A percentile compares a stretch with the other conserved stretches of the same genome.
phyloP scores from a whole-genome alignment of 2,329 filamentous ascomycete genomes.

The Aureobasidium namibiae region DNA sequence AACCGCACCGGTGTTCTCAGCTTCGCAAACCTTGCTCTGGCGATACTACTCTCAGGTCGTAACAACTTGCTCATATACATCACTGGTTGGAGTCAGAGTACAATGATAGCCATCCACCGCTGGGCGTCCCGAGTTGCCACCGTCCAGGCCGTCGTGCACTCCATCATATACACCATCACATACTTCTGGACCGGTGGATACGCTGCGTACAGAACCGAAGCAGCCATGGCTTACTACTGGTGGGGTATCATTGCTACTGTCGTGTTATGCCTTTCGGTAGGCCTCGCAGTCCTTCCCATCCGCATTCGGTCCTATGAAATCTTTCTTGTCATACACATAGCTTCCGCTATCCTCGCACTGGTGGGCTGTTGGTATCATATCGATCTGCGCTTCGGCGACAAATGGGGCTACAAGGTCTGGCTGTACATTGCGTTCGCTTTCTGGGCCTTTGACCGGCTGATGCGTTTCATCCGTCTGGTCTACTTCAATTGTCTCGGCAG shows the following conservation, averaged over 20 bases:
- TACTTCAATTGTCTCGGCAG: conserved; percentile 27
- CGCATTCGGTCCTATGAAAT: conserved; percentile 35
- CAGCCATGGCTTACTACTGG: conserved; percentile 31
- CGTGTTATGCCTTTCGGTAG: conserved; percentile 25
- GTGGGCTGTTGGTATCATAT: conserved; percentile 40
- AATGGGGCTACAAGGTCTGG: conserved; percentile 43
- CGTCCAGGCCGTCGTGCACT: conserved; percentile 41
- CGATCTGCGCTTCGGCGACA: conserved; percentile 25
- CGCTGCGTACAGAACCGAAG: conserved; percentile 21
- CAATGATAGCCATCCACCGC: conserved; percentile 42
- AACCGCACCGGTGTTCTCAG: conserved; percentile 36
- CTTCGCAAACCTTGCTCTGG: conserved; percentile 35
- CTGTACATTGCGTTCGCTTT: conserved; percentile 35
- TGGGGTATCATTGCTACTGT: conserved; percentile 37
- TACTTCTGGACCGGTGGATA: conserved; percentile 20
- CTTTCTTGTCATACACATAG: conserved; percentile 39
- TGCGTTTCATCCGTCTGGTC: conserved; percentile 32
- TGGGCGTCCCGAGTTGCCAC: conserved; percentile 41
- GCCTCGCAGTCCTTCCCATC: conserved; percentile 30
- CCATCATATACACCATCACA: conserved; percentile 32
- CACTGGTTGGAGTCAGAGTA: conserved; percentile 43
- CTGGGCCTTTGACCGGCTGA: conserved; percentile 40
- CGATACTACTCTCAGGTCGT: conserved; percentile 38
- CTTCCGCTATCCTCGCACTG: conserved; percentile 33
- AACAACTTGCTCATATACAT: conserved; percentile 43